These are phyloP conservation scores for Fusarium siculi DNA, from an alignment of 2,329 filamentous ascomycete species.

Conservation along the genomic window DNA sequence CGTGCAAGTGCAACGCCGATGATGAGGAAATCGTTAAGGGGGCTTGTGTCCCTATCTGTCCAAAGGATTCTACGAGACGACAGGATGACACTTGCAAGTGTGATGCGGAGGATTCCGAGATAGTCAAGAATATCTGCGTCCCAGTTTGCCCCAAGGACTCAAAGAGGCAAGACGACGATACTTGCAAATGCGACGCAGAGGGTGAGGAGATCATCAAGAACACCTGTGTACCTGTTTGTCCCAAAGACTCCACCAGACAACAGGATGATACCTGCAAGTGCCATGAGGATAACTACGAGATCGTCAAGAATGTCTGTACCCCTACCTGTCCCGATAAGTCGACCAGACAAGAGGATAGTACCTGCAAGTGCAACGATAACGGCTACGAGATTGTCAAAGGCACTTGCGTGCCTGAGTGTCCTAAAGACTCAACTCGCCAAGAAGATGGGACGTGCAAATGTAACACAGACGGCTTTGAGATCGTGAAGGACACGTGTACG, in stretches of 20 bases:
- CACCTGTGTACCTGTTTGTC: not conserved
- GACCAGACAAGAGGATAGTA: not conserved
- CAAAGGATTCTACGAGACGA: too few species aligned
- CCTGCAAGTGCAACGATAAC: not conserved
- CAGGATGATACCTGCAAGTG: not conserved
- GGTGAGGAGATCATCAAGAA: not conserved
- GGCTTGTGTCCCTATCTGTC: too few species aligned
- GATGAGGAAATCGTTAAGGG: too few species aligned
- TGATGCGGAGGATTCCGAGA: fast-evolving
- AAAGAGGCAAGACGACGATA: fast-evolving
- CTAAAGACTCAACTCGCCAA: fast-evolving
- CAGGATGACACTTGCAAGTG: too few species aligned
- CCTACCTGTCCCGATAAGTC: not conserved
- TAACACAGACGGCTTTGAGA: not conserved
- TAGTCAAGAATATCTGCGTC: not conserved
- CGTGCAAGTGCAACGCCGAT: too few species aligned
- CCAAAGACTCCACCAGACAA: fast-evolving
- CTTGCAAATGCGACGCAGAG: not conserved
- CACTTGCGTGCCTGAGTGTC: not conserved
- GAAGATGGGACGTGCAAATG: not conserved
- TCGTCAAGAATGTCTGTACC: not conserved
- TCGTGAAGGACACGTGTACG: not conserved
- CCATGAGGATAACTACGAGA: not conserved
- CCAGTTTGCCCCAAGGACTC: not conserved
- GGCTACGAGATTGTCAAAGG: not conserved